Conservation (phyloP, 345 rosid species). For the Citrus maxima region DNA sequence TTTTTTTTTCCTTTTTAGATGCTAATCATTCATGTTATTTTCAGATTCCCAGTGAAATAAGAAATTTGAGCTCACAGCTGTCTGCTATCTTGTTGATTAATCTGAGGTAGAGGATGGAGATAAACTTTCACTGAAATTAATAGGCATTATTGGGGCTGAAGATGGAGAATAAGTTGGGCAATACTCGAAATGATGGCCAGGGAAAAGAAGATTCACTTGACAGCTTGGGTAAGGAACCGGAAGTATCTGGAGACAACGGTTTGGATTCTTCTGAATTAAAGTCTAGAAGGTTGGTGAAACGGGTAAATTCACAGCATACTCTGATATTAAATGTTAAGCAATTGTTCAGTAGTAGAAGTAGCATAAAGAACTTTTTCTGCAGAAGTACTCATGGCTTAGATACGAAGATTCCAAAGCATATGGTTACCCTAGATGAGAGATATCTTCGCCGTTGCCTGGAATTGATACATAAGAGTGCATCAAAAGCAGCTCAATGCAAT, state of each 20-base stretch:
- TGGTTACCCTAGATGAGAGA: constrained; percentile 72
- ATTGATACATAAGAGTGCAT: constrained; percentile 49
- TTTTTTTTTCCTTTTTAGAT: neutral
- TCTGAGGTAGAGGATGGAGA: constrained; percentile 26
- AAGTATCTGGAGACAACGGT: constrained; percentile 16
- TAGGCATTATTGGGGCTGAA: constrained; percentile 12
- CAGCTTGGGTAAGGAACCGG: constrained; percentile 20
- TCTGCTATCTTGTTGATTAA: neutral
- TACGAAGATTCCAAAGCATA: constrained; percentile 64
- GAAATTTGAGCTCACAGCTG: neutral
- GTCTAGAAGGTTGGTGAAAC: constrained; percentile 33
- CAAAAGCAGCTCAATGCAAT: constrained; percentile 42
- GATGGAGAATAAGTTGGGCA: constrained; percentile 48
- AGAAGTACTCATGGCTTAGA: constrained; percentile 40
- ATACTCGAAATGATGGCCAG: constrained; percentile 34
- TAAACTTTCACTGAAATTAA: constrained; percentile 16
- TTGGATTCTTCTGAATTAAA: constrained; percentile 25
- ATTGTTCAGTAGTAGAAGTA: constrained; percentile 44
- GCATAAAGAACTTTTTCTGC: constrained; percentile 43
- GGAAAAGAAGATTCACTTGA: constrained; percentile 41
- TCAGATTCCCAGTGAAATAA: constrained; percentile 27
- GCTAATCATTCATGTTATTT: constrained; percentile 17
- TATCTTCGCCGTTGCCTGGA: constrained; percentile 75
- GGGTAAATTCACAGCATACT: constrained; percentile 35
- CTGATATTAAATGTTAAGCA: constrained; percentile 48